A percentile compares a stretch with the other conserved stretches of the same genome.
Conservation (phyloP, 2,329 filamentous ascomycete genomes). For the Tolypocladium endophyticum region DNA sequence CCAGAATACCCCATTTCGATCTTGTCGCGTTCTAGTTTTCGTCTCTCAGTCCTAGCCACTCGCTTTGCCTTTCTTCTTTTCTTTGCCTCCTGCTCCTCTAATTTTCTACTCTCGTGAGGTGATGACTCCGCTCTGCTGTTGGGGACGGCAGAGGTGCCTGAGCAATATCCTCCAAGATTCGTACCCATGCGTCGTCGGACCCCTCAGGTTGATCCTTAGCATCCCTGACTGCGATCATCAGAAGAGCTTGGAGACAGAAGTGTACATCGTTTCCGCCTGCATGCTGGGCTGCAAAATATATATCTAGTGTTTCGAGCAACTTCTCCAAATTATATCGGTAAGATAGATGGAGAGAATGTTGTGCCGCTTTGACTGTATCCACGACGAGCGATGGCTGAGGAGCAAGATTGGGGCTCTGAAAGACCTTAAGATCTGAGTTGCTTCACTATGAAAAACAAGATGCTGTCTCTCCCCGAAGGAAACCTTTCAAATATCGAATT, state of each 20-base stretch:
- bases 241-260: background rate
- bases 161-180: background rate
- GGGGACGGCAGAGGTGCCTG: background rate
- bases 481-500: background rate
- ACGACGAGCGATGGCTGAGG: background rate
- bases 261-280: background rate
- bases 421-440: background rate
- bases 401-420: background rate
- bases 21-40: background rate
- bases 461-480: background rate
- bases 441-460: background rate
- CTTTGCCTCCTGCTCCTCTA: background rate
- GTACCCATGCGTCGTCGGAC: background rate
- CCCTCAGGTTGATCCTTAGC: background rate
- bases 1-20: no score
- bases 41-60: background rate
- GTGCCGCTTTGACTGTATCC: background rate
- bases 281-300: background rate
- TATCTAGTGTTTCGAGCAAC: background rate
- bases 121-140: background rate
- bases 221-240: background rate
- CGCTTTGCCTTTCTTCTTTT: background rate
- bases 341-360: background rate
- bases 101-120: background rate
- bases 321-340: background rate